phyloP scores from a whole-genome alignment of 495 filamentous ascomycete genomes.

The Aspergillus cavernicola region DNA sequence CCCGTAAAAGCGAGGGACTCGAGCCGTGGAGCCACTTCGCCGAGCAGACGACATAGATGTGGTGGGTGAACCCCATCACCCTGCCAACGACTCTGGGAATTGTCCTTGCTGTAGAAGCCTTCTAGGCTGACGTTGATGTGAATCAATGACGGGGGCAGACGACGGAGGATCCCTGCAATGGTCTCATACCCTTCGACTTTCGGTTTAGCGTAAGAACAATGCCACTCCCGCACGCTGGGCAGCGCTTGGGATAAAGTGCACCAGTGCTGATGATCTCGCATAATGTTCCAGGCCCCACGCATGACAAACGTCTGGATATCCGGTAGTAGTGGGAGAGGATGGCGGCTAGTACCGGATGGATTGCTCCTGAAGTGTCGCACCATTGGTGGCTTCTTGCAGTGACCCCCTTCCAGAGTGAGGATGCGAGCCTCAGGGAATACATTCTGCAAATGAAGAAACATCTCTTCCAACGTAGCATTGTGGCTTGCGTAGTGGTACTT shows the following conservation, averaged over 20 bases:
- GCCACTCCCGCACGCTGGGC: conserved; percentile 65
- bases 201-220: conserved; percentile 65
- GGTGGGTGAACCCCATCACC: conserved; percentile 19
- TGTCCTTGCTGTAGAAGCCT: conserved; percentile 59
- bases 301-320: conserved; percentile 59
- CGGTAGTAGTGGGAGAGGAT: conserved; percentile 40
- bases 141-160: conserved; percentile 49
- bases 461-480: conserved; percentile 65
- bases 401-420: conserved; percentile 71
- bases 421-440: conserved; percentile 58
- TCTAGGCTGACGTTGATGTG: conserved; percentile 65
- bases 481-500: conserved; percentile 46
- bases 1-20: conserved; percentile 67
- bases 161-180: conserved; percentile 54
- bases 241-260: conserved; percentile 54
- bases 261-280: conserved; percentile 63
- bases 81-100: conserved; percentile 26
- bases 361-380: conserved; percentile 50
- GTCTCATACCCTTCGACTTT: conserved; percentile 65
- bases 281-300: conserved; percentile 73
- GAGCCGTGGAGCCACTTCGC: conserved; percentile 50
- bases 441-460: conserved; percentile 55
- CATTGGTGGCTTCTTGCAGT: conserved; percentile 65
- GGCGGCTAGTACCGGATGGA: conserved; percentile 19
- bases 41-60: conserved; percentile 56